phyloP scores from a whole-genome alignment of 768 basidiomycete genomes.

The Collybia sordida region DNA sequence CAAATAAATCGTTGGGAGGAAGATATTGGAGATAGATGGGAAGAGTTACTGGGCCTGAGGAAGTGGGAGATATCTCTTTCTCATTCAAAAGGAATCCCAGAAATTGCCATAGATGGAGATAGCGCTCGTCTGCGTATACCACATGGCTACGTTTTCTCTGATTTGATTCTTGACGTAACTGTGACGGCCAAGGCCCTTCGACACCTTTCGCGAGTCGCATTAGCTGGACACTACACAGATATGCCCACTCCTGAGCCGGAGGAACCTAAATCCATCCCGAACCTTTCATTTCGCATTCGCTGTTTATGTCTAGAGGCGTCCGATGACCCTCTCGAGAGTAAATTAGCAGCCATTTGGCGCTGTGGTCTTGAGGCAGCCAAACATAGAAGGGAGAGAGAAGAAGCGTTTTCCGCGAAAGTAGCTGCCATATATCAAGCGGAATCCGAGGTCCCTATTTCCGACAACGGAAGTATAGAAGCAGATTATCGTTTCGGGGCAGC shows the following conservation, averaged over 20 bases:
- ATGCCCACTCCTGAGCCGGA: slow-evolving; percentile 70
- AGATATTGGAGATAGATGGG: slow-evolving; percentile 55
- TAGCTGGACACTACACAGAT: slow-evolving; percentile 47
- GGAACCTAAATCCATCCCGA: slow-evolving; percentile 69
- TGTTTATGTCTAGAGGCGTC: slow-evolving; percentile 72
- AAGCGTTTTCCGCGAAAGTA: slow-evolving; percentile 79
- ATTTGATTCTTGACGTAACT: slow-evolving; percentile 70
- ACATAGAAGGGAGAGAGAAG: slow-evolving; percentile 70
- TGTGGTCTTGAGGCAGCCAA: slow-evolving; percentile 72
- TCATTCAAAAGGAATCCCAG: slow-evolving; percentile 27
- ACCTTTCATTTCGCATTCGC: slow-evolving; percentile 56
- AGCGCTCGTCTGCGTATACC: slow-evolving; percentile 79
- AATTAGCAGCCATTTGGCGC: slow-evolving; percentile 71
- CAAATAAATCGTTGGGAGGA: slow-evolving; percentile 34
- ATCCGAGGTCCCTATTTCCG: slow-evolving; percentile 22
- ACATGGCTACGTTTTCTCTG: slow-evolving; percentile 70
- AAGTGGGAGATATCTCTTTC: slow-evolving; percentile 44
- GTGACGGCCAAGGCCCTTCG: slow-evolving; percentile 72
- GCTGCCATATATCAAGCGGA: slow-evolving; percentile 56
- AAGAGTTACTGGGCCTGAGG: slow-evolving; percentile 66
- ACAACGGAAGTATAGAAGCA: slow-evolving; percentile 27
- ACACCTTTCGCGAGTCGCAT: slow-evolving; percentile 62
- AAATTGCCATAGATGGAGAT: slow-evolving; percentile 56
- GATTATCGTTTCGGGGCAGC: slow-evolving; percentile 64
- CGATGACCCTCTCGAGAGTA: slow-evolving; percentile 84